Conservation (phyloP, 345 rosid genomes). For the Lumnitzera racemosa region DNA sequence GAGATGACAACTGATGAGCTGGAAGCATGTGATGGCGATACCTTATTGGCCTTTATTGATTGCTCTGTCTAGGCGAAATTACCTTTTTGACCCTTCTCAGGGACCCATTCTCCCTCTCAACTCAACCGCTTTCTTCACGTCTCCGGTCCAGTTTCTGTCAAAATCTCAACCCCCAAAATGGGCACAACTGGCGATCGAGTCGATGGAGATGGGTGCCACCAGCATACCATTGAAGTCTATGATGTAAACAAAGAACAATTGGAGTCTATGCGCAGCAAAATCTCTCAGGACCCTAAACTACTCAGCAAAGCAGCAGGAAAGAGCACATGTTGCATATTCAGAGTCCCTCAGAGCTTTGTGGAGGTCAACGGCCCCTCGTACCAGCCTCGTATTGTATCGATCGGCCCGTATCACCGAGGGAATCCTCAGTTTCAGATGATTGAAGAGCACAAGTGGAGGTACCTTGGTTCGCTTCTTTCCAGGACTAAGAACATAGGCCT, state of each 20-base stretch:
- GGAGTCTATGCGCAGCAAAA: constrained; percentile 28
- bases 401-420: constrained; percentile 69
- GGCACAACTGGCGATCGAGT: no score
- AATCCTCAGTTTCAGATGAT: constrained; percentile 42
- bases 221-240: constrained; percentile 12
- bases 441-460: constrained; percentile 80
- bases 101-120: no score
- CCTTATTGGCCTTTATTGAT: no score
- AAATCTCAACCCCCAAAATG: no score
- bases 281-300: constrained; percentile 34
- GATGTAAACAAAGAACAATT: constrained; percentile 27
- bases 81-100: no score
- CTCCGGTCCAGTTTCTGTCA: no score
- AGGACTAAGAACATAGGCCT: constrained; percentile 24
- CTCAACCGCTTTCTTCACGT: no score
- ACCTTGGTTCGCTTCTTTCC: constrained; percentile 35
- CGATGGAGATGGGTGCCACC: constrained; percentile 6
- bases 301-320: constrained; percentile 31
- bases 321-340: constrained; percentile 40
- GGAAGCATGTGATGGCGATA: no score
- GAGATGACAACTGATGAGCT: no score
- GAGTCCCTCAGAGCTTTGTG: constrained; percentile 33
- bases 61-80: no score
- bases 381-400: constrained; percentile 58
- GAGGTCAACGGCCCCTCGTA: constrained; percentile 52